Conservation (phyloP, 1,284 basidiomycete genomes). For the Vanrija pseudolonga region DNA sequence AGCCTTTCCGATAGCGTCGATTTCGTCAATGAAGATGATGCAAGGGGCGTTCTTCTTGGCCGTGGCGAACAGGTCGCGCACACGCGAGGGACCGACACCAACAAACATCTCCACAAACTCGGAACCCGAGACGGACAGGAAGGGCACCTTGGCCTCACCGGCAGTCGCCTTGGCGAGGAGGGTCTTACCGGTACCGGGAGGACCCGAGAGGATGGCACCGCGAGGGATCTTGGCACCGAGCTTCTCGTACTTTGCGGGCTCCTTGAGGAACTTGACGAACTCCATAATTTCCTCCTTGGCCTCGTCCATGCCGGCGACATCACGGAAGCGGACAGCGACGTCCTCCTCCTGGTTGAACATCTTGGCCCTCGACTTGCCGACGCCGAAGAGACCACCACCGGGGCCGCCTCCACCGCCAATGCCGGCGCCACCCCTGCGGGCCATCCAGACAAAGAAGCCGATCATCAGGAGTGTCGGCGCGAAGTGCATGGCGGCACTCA, state of each 20-base stretch:
- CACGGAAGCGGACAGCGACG: conserved; percentile 87
- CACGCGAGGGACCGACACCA: conserved; percentile 94
- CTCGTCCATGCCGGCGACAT: conserved; percentile 99
- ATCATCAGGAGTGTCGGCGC: conserved; percentile 89
- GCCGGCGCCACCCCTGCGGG: conserved; percentile 66
- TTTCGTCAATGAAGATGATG: conserved; percentile 98
- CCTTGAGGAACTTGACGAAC: conserved; percentile 98
- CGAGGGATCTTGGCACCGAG: conserved; percentile 98
- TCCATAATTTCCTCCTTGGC: conserved; percentile 99
- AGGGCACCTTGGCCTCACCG: conserved; percentile 94
- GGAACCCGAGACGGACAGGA: conserved; percentile 96
- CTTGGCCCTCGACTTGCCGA: conserved; percentile 92
- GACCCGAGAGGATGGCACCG: conserved; percentile 95
- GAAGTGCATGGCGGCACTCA: conserved; percentile 81
- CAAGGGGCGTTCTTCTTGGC: conserved; percentile 97
- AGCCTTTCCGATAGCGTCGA: conserved; percentile 96
- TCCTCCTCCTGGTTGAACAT: conserved; percentile 98
- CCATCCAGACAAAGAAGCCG: conserved; percentile 87
- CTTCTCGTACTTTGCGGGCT: conserved; percentile 89
- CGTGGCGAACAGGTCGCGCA: conserved; percentile 93
- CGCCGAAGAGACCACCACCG: conserved; percentile 87
- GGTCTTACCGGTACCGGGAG: conserved; percentile 98
- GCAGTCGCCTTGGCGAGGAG: conserved; percentile 97
- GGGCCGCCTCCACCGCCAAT: conserved; percentile 54
- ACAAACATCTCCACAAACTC: conserved; percentile 99